Evolutionary conservation across 83 land plant genomes (phyloP), one percentile per base, ranked within the genome.

Genomic region (Picea abies): DNA sequence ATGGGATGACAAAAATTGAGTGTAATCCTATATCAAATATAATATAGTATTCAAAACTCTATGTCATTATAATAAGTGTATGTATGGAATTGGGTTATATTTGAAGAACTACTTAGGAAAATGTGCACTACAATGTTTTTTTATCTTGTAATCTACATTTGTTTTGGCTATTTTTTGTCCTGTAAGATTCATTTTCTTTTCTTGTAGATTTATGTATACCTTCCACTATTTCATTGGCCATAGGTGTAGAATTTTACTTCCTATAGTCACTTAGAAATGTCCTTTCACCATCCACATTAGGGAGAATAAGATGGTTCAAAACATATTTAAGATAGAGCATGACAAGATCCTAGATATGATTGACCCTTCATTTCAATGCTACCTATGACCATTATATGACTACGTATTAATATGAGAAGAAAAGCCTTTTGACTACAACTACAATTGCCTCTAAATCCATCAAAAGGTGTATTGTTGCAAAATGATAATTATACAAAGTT

Each of bases 241-340:
- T 22, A 29, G 35, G 26, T 26, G 25, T 66, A 68, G 67, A 78
- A 67, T 37, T 61, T 64, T 86, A 82, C 12, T 75, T 66, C 95
- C 95, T 89, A 44, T 52, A 87, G 26, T 88, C 89, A 4, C 94
- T 94, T 71, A 94, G 23, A 64, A 94, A 89, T 16, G 96, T 94
- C 90, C 90, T 91, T 0, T 92, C 96, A 1, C 92, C 94, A 76
- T 94, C 96, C 71, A 92, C 77, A 78, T 92, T 94, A 60, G 96
- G 96, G 41, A 77, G n/a, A 94, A 78, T 94, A 92, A 10, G 94
- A 83, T 6, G 96, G 94, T 80, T 94, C 96, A 35, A 86, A 37
- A 66, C 88, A 91, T 15, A 92, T 49, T 75, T 88, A 90, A 68
- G 85, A 70, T 78, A 91, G 82, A 72, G 90, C 79, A 75, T 91